These are phyloP conservation scores for Tetratostichococcus sp. DNA, from an alignment of 139 green algal genomes.

Conservation along the genomic window DNA sequence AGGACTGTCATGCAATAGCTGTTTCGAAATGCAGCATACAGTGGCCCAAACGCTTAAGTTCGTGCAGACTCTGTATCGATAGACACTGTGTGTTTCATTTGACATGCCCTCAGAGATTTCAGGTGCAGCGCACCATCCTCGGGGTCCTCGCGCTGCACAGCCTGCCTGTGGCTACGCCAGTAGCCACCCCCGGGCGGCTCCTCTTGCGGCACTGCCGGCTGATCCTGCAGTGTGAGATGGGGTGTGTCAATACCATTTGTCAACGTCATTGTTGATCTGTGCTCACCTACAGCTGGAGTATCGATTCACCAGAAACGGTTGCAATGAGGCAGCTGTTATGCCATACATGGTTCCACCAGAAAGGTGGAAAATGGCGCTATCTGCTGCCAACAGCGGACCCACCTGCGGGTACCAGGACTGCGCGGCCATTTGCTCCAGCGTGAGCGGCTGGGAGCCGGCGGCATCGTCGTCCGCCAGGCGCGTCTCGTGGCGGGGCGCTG, in stretches of 20 bases:
- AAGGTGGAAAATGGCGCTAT: neutral
- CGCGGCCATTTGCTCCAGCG: constrained; percentile 4
- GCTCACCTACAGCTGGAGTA: too few relatives aligned
- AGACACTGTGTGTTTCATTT: too few relatives aligned
- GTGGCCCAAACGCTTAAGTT: too few relatives aligned
- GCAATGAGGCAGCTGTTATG: neutral
- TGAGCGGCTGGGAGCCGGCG: neutral
- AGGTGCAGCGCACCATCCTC: neutral
- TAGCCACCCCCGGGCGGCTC: neutral
- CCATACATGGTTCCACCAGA: neutral
- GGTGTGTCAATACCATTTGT: too few relatives aligned
- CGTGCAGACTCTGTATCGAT: too few relatives aligned
- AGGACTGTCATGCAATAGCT: too few relatives aligned
- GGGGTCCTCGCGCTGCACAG: neutral
- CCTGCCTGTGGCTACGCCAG: neutral
- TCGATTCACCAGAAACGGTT: too few relatives aligned
- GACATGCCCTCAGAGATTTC: too few relatives aligned
- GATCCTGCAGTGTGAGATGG: neutral
- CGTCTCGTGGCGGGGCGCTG: constrained; percentile 2
- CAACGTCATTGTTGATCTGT: too few relatives aligned
- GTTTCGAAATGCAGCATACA: too few relatives aligned
- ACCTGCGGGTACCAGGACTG: neutral
- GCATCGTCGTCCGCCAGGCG: neutral
- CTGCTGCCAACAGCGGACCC: neutral
- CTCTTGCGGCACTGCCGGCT: neutral